A percentile compares a stretch with the other conserved stretches of the same genome.
Evolutionary conservation across 345 rosid genomes (phyloP).

Genomic region (Psidium guajava): DNA sequence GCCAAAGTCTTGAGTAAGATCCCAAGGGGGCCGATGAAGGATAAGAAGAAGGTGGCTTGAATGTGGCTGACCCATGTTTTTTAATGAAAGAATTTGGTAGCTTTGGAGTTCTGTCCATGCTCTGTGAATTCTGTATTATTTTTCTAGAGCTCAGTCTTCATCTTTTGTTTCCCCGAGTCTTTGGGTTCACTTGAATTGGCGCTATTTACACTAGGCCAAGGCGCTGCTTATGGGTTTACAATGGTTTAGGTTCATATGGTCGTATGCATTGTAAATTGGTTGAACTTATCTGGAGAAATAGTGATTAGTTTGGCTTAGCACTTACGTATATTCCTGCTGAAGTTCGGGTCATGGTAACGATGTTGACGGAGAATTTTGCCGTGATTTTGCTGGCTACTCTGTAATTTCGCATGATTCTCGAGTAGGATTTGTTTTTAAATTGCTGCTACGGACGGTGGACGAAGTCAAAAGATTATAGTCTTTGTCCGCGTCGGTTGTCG

Average conservation of each 20-base stretch:
- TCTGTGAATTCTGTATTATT: constrained; percentile 22
- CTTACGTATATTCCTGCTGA: not conserved
- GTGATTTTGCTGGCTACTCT: not conserved
- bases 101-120: constrained; percentile 5
- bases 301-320: not conserved
- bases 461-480: not conserved
- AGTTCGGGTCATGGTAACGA: not conserved
- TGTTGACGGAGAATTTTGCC: not conserved
- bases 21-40: constrained; percentile 54
- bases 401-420: not conserved
- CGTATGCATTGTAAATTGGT: not conserved
- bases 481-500: not conserved
- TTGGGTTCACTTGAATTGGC: constrained; percentile 12
- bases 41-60: constrained; percentile 37
- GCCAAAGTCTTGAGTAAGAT: constrained; percentile 88
- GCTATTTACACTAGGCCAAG: not conserved
- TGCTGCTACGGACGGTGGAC: not conserved
- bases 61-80: not conserved
- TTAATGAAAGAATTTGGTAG: constrained; percentile 13
- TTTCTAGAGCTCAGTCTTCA: constrained; percentile 11
- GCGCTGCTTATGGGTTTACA: not conserved
- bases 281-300: not conserved
- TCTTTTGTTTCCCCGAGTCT: not conserved
- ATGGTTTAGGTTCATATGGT: not conserved
- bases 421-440: not conserved